Base-by-base conservation (phyloP, 163 green algal species). In the Coccomyxa subellipsoidea region DNA sequence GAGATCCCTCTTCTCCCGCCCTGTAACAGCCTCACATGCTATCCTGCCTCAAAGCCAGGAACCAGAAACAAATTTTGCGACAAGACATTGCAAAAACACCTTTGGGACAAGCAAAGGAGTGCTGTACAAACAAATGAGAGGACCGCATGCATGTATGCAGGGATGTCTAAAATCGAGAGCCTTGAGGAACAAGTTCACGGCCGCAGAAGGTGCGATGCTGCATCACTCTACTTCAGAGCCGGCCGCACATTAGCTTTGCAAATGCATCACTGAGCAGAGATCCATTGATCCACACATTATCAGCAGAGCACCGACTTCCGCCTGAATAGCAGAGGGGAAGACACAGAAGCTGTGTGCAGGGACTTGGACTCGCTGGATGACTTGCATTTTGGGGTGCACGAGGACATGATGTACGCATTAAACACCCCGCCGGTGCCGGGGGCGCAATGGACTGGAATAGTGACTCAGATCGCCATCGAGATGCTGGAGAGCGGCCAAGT, bases 361-460 rank as follows among this genome's bases (percentile, higher is more conserved):
- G 79, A 92, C 77, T 54, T 89, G 40, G 83, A 88, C 25, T 86
- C 90, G 76, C 85, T 93, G 73, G 87, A 96, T 76, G 93, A 97
- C 83, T 84, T 96, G 73, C 90, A 91, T 31, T 98, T 98, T 92
- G 95, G 95, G 0, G 94, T 98, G 29, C 83, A 89, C 25, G 54
- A 94, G 38, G 87, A 95, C 71, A 89, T 91, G 82, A 77, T 93
- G 78, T 97, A 96, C 54, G 94, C 87, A 5, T 88, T 66, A 53
- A 94, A 92, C 54, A 73, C 70, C 8, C 91, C 92, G 4, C 72
- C 85, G 6, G 82, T 98, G 35, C 53, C 90, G n/a, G 94, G 94
- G 0, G 96, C 96, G 32, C 96, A 99, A 90, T 99, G 96, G 96
- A 99, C 96, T 3, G 96, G 96, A n/a, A 92, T 98, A 31, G 92